Percentiles rank a stretch among this genome's conserved stretches.
Evolutionary conservation across 202 grass and related monocot genomes (phyloP).

Genomic region (Saccharum hybrid): DNA sequence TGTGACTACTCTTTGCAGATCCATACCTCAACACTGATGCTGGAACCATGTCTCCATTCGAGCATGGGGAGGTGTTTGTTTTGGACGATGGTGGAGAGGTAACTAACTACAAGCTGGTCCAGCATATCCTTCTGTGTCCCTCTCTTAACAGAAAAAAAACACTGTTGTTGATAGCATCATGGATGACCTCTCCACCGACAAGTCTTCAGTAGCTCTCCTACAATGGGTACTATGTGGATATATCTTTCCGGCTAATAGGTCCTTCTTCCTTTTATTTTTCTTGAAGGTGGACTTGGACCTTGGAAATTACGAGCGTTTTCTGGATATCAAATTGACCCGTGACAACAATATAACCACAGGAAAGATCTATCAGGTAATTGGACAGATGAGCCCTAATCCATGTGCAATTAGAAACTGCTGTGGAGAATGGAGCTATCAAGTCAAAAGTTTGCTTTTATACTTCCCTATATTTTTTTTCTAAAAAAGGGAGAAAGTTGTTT

Average conservation of each 20-base stretch:
- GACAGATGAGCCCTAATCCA: slow-evolving; percentile 28
- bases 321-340: slow-evolving; percentile 85
- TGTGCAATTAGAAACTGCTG: slow-evolving; percentile 18
- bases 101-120: slow-evolving; percentile 50
- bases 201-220: slow-evolving; percentile 3
- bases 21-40: slow-evolving; percentile 99
- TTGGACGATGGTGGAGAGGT: slow-evolving; percentile 83
- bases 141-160: slow-evolving; percentile 23
- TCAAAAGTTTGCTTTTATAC: slow-evolving; percentile 45
- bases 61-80: slow-evolving; percentile 92
- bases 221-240: slow-evolving; percentile 10
- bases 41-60: slow-evolving; percentile 95
- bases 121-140: slow-evolving; percentile 29
- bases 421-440: slow-evolving; percentile 38
- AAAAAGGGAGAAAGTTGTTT: slow-evolving; percentile 15
- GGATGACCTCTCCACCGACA: background rate
- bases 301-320: slow-evolving; percentile 93
- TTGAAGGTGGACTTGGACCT: slow-evolving; percentile 91
- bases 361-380: slow-evolving; percentile 87
- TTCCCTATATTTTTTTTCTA: background rate
- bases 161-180: slow-evolving; percentile 16
- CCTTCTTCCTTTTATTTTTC: slow-evolving; percentile 37
- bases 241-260: slow-evolving; percentile 40
- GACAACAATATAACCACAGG: slow-evolving; percentile 96
- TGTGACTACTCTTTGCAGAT: slow-evolving; percentile 61